phyloP scores from a whole-genome alignment of 768 basidiomycete species.

The Lenzites betulinus region DNA sequence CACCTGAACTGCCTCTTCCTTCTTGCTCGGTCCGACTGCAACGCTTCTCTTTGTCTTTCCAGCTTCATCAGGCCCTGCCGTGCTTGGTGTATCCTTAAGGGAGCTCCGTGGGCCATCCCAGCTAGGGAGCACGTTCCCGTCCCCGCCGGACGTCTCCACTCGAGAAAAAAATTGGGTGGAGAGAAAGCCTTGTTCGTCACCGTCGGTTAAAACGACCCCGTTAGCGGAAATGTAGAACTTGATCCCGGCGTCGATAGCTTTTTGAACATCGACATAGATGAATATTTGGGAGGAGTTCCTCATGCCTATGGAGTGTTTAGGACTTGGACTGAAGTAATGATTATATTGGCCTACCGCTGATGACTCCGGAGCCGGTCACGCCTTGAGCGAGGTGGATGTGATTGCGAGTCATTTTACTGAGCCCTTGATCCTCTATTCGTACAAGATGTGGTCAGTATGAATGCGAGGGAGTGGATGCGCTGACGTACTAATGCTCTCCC shows the following conservation, averaged over 20 bases:
- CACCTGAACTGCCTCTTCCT: constrained; percentile 3
- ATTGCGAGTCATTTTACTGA: constrained; percentile 85
- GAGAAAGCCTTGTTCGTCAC: constrained; percentile 65
- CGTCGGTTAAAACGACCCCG: constrained; percentile 86
- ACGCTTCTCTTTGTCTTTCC: neutral
- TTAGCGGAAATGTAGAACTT: constrained; percentile 81
- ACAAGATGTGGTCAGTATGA: neutral
- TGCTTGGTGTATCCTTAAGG: neutral
- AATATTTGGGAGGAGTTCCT: constrained; percentile 75
- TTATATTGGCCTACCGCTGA: constrained; percentile 62
- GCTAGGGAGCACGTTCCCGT: constrained; percentile 26
- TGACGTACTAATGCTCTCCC: constrained; percentile 66
- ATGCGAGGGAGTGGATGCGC: neutral
- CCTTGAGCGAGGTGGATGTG: constrained; percentile 94
- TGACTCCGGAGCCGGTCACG: constrained; percentile 60
- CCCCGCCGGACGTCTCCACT: constrained; percentile 56
- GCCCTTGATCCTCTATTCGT: constrained; percentile 69
- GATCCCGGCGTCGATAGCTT: constrained; percentile 67
- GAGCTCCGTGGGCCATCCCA: constrained; percentile 23
- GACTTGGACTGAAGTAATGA: neutral
- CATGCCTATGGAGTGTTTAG: constrained; percentile 59
- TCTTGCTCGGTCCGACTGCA: constrained; percentile 2
- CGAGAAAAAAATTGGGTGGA: constrained; percentile 63
- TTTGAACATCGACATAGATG: constrained; percentile 78
- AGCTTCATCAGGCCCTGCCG: neutral